Conservation (phyloP, 1,139 yeast genomes). For the Protomyces macrosporus region DNA sequence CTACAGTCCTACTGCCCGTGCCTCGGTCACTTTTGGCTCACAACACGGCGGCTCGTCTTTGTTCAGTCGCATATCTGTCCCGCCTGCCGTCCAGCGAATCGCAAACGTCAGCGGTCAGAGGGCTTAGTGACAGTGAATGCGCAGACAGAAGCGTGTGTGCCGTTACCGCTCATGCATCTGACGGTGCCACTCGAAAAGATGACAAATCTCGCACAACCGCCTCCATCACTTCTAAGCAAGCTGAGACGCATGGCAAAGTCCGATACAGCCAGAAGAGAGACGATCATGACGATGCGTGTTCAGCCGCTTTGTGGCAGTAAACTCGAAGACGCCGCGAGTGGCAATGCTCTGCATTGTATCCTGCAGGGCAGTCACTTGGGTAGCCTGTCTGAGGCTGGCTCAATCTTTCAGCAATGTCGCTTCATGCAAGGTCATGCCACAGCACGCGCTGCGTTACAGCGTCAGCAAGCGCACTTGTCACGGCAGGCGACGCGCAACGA, state of each 20-base stretch:
- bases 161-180: neutral
- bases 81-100: neutral
- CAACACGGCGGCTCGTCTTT: neutral
- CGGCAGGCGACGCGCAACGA: neutral
- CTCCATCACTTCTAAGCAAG: neutral
- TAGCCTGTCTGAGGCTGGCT: neutral
- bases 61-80: neutral
- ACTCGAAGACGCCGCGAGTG: neutral
- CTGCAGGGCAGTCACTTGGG: neutral
- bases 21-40: neutral
- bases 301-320: neutral
- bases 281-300: neutral
- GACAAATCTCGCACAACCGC: neutral
- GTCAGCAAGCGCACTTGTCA: neutral
- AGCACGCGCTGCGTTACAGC: too few species aligned
- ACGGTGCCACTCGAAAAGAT: neutral
- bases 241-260: neutral
- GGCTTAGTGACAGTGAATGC: too few species aligned
- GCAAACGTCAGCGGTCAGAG: too few species aligned
- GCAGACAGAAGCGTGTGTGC: neutral
- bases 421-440: neutral
- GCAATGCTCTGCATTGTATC: neutral
- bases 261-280: too few species aligned
- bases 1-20: neutral
- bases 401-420: neutral